Base-by-base conservation (phyloP, 2,329 filamentous ascomycete species). In the Monosporascus sp. region DNA sequence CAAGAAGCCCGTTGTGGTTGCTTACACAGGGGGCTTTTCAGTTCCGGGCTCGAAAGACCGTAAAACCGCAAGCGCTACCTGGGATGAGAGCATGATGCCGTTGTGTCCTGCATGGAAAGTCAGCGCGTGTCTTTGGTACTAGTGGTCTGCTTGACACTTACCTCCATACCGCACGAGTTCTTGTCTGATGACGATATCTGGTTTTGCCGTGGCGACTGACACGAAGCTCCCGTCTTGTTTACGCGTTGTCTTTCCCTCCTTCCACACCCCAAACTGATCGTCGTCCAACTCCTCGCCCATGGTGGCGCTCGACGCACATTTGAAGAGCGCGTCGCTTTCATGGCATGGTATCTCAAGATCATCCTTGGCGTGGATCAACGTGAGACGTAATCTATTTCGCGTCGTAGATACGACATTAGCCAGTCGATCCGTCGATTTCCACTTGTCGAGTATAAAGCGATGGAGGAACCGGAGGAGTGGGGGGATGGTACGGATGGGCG, bases 331-430 rank as follows among this genome's bases (percentile, higher is more conserved):
- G 60, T 86, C 80, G 44, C 85, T 84, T 64, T 91, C 85, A 1
- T 74, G 78, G 73, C 84, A 93, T 0, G 89, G 85, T 55, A 97
- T 96, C 61, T 96, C 90, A 54, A 75, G 74, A 67, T 97, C 93
- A 64, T 96, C 83, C 51, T 80, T 79, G 17, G 91, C 89, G 63
- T 97, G 93, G 3, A 97, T 73, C 43, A 97, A 74, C 44, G 81
- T 85, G 20, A 97, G 72, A 22, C 85, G 78, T 9, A 94, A 58
- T 64, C 74, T 74, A 56, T 59, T 76, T 57, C 72, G 79, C 44
- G 78, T 85, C 58, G 71, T 68, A 41, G 68, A 72, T 16, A 81
- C 78, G 60, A 84, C 71, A 46, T 78, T 81, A 51, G 75, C 74
- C 9, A 97, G 74, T 4, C 92, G 80, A 27, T 79, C 75, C 0